Conservation (phyloP, 768 basidiomycete species). For the Polyporus arcularius region DNA sequence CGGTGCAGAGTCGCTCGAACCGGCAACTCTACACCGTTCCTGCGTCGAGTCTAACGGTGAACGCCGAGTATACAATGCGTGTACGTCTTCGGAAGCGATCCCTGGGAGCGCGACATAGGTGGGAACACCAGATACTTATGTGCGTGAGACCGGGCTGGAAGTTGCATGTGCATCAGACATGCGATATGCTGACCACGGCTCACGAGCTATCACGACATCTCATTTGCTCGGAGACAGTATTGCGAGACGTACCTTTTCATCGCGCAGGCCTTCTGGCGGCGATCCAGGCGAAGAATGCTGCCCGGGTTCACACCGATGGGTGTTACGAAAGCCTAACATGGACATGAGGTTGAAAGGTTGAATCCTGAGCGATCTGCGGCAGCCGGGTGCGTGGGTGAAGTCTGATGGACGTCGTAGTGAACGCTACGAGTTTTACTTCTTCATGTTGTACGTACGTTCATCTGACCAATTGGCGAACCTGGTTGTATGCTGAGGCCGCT, state of each 20-base stretch:
- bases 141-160: conserved; percentile 9
- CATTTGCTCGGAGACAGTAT: conserved; percentile 10
- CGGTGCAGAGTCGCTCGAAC: conserved; percentile 9
- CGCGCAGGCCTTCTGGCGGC: conserved; percentile 14
- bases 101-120: not conserved
- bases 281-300: conserved; percentile 12
- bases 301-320: conserved; percentile 16
- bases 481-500: not conserved
- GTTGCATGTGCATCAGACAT: not conserved
- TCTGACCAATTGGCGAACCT: not conserved
- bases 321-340: not conserved
- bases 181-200: not conserved
- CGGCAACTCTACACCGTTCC: conserved; percentile 16
- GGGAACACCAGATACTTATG: not conserved
- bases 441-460: not conserved
- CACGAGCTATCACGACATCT: not conserved
- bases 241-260: conserved; percentile 4
- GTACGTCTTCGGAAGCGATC: not conserved
- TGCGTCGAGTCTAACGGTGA: conserved; percentile 18
- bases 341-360: not conserved
- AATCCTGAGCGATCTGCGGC: conserved; percentile 1
- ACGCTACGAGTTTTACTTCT: conserved; percentile 12
- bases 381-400: conserved; percentile 14
- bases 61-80: not conserved
- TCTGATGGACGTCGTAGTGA: not conserved